phyloP scores from a whole-genome alignment of 1,139 yeast genomes.

The Geotrichum aggregatum region DNA sequence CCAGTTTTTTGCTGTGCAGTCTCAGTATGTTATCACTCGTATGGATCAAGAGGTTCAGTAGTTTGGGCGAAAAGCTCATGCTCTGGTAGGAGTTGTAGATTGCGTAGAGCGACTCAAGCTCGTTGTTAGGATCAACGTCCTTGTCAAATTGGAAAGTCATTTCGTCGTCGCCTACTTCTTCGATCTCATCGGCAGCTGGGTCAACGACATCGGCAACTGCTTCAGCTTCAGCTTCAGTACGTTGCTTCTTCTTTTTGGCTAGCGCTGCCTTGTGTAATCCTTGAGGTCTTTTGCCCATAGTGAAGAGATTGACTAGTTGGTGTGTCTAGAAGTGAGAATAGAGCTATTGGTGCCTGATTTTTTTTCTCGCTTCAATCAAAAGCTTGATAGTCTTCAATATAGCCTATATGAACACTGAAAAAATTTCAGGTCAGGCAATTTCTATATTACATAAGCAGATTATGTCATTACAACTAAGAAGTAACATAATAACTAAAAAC shows the following conservation, averaged over 20 bases:
- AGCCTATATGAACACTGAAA: not conserved
- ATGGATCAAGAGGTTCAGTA: constrained; percentile 50
- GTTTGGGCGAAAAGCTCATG: constrained; percentile 7
- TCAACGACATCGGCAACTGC: constrained; percentile 23
- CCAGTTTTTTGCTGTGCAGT: constrained; percentile 18
- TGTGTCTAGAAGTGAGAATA: not conserved
- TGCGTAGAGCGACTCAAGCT: constrained; percentile 65
- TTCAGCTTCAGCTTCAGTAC: constrained; percentile 21
- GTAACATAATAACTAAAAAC: too few relatives aligned
- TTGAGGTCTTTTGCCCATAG: constrained; percentile 60
- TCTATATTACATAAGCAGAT: not conserved
- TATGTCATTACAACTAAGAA: not conserved
- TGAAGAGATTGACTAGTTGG: not conserved
- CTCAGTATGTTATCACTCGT: constrained; percentile 59
- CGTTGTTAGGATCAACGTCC: constrained; percentile 72
- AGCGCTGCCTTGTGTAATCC: constrained; percentile 71
- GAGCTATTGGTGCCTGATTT: not conserved
- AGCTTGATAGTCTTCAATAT: constrained; percentile 7
- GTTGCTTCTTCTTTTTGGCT: constrained; percentile 41
- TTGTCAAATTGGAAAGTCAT: constrained; percentile 67
- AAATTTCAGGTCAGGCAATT: not conserved
- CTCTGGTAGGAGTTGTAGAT: constrained; percentile 40
- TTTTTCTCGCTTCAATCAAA: not conserved
- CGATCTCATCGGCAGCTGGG: constrained; percentile 19
- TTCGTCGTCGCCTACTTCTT: constrained; percentile 35